Evolutionary conservation across 352 stramenopile genomes (phyloP).

Genomic region (Plasmopara viticola): DNA sequence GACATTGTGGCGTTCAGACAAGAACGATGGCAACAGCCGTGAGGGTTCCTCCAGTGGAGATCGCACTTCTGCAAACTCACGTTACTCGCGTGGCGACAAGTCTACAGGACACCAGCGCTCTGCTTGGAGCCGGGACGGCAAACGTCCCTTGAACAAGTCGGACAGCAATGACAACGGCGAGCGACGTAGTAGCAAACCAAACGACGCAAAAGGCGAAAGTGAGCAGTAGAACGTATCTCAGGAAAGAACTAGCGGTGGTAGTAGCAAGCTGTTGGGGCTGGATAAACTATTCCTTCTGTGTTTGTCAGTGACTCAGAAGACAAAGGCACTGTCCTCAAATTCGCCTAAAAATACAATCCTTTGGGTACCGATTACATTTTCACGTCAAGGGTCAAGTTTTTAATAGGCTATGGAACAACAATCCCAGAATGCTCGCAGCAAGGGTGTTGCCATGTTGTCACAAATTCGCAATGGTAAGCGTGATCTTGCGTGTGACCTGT

Average conservation of each 20-base stretch:
- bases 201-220: constrained; percentile 25
- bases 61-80: constrained; percentile 29
- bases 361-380: neutral
- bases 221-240: neutral
- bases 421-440: constrained; percentile 42
- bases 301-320: no score
- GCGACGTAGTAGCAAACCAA: constrained; percentile 29
- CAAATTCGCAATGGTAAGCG: constrained; percentile 45
- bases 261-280: neutral
- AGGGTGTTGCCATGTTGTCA: constrained; percentile 37
- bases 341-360: constrained; percentile 33
- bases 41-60: constrained; percentile 13
- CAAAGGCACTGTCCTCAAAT: no score
- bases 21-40: constrained; percentile 30
- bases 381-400: neutral
- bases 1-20: constrained; percentile 68
- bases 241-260: neutral
- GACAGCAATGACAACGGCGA: constrained; percentile 31
- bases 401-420: constrained; percentile 26
- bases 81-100: constrained; percentile 49
- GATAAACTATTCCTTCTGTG: neutral
- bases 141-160: constrained; percentile 49
- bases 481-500: constrained; percentile 6
- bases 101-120: constrained; percentile 34
- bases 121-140: constrained; percentile 53